Percentiles rank a stretch among this genome's conserved stretches.
phyloP scores from a whole-genome alignment of 129 eudicot species.

The Heracleum sosnowskyi region DNA sequence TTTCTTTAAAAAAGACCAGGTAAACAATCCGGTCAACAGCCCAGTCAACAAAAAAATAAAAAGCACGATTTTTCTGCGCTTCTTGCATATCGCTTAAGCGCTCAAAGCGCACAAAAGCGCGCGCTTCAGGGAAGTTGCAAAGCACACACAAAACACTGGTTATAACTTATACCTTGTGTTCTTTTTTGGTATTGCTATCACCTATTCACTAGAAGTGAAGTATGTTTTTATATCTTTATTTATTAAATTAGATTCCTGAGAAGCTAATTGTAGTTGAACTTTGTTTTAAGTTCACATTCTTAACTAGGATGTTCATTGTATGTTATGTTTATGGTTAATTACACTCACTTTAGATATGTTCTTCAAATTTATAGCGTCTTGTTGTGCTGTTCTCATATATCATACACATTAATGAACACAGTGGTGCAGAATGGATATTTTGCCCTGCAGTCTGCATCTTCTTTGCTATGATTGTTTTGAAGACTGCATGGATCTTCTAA shows the following conservation, averaged over 20 bases:
- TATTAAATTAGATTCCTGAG: not conserved
- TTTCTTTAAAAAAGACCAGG: too few relatives aligned
- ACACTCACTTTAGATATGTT: not conserved
- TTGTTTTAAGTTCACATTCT: not conserved
- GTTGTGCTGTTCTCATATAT: not conserved
- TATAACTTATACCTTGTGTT: not conserved
- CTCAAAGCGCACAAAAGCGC: too few relatives aligned
- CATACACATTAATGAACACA: not conserved
- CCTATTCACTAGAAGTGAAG: too few relatives aligned
- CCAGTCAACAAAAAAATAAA: too few relatives aligned
- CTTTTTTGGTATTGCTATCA: not conserved
- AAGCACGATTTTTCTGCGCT: too few relatives aligned
- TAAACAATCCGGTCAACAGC: too few relatives aligned
- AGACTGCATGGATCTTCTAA: not conserved
- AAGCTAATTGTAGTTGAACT: not conserved
- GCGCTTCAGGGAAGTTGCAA: too few relatives aligned
- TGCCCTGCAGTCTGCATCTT: not conserved
- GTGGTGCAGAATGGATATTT: not conserved
- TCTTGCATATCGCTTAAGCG: too few relatives aligned
- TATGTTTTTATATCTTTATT: not conserved
- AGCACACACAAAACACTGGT: too few relatives aligned
- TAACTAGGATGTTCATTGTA: not conserved
- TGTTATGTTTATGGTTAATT: not conserved
- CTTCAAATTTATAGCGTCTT: not conserved
- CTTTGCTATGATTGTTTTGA: conserved; percentile 12